Evolutionary conservation across 2,329 filamentous ascomycete species (phyloP), one percentile per base, ranked within the genome.

Genomic region (Curvularia eragrostidis): DNA sequence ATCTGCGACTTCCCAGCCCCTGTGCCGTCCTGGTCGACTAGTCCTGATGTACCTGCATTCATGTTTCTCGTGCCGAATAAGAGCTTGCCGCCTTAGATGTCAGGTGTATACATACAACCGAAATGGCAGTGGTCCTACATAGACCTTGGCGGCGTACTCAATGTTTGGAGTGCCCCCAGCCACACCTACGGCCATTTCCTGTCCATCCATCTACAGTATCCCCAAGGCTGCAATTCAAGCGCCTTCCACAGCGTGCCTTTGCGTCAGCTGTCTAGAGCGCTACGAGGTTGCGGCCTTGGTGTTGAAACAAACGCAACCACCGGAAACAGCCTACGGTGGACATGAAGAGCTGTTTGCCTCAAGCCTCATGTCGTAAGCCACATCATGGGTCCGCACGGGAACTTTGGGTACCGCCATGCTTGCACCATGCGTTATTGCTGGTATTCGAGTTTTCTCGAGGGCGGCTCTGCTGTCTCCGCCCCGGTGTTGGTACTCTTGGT

Each of bases 381-480:
- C 64, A 61, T 56, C 54, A 59, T 53, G 54, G 54, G 61, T 57
- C 62, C 62, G 43, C 57, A 55, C 73, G 72, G 73, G 66, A 69
- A 65, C 55, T 39, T 58, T 53, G 54, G 38, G 26, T 64, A 63
- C 74, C 74, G 74, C 65, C 62, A 68, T 70, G 52, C 60, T 58
- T 53, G 15, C 47, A 54, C 65, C 61, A 72, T 74, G 69, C 69
- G 39, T 58, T 66, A 63, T 56, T 19, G 48, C 51, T 57, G 5
- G 36, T 52, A 58, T 48, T 59, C 51, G 60, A 48, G 61, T 57
- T 53, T 24, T 52, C 36, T 62, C 58, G 38, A 62, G 59, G 52
- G 65, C 74, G 74, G 74, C 66, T 73, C 56, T 61, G 39, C 57
- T 52, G 54, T 60, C 67, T 73, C 74, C 73, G 73, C 65, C 65